These are phyloP conservation scores for Stachybotrys chlorohalonatus DNA, from an alignment of 2,329 filamentous ascomycete species.

Conservation along the genomic window DNA sequence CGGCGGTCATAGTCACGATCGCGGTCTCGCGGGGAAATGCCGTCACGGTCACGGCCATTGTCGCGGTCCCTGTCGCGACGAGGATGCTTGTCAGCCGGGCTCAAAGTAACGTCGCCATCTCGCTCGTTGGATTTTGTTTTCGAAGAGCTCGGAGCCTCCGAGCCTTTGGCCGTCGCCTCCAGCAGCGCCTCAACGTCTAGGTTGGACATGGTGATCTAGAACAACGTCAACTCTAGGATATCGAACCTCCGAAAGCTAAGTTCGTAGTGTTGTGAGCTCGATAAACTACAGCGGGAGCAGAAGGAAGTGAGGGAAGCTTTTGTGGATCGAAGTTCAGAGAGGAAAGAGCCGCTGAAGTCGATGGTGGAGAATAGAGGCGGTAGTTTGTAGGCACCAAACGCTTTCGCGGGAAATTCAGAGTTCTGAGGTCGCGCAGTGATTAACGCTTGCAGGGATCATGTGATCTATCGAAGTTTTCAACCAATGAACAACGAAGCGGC, in stretches of 20 bases:
- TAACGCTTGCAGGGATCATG: background rate
- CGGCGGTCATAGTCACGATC: conserved; percentile 47
- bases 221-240: background rate
- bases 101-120: background rate
- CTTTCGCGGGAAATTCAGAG: background rate
- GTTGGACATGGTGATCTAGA: conserved; percentile 32
- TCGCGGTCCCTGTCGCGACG: conserved; percentile 38
- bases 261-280: no score
- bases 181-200: conserved; percentile 83
- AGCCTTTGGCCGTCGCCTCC: conserved; percentile 67
- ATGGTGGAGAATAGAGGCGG: background rate
- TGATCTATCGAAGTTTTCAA: background rate
- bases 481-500: background rate
- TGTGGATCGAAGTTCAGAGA: background rate
- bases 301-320: background rate
- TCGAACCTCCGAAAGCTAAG: background rate
- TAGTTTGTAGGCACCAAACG: background rate
- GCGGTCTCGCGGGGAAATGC: conserved; percentile 36
- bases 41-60: conserved; percentile 25
- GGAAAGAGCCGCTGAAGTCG: background rate
- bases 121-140: conserved; percentile 36
- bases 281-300: no score
- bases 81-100: conserved; percentile 21
- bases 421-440: background rate
- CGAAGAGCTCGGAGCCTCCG: conserved; percentile 34